phyloP scores from a whole-genome alignment of 202 grass and related monocot genomes.

The Setaria italica region DNA sequence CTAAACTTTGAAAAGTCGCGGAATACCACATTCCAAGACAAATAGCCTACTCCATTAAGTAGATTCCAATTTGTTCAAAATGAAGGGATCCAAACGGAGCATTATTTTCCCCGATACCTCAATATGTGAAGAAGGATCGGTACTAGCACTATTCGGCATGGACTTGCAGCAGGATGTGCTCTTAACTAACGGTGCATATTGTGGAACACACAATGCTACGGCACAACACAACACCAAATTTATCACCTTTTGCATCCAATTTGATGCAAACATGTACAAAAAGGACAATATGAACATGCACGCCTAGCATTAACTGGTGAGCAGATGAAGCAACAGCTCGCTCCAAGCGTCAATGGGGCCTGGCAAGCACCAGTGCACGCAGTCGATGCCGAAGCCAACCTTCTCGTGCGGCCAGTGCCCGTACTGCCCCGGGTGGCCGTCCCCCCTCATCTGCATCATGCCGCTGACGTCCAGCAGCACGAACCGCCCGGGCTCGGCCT shows the following conservation, averaged over 20 bases:
- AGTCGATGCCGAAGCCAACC: slow-evolving; percentile 65
- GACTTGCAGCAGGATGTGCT: not conserved
- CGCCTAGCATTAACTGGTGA: slow-evolving; percentile 3
- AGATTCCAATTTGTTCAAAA: too few relatives aligned
- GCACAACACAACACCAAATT: too few relatives aligned
- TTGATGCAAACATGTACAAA: slow-evolving; percentile 6
- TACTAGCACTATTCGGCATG: not conserved
- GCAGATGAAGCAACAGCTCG: slow-evolving; percentile 57
- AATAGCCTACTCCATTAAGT: too few relatives aligned
- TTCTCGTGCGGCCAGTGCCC: slow-evolving; percentile 56
- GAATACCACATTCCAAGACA: too few relatives aligned
- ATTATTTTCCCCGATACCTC: too few relatives aligned
- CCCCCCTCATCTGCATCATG: slow-evolving; percentile 73
- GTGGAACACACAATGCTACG: too few relatives aligned
- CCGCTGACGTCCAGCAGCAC: slow-evolving; percentile 62
- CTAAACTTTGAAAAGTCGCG: too few relatives aligned
- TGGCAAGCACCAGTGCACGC: slow-evolving; percentile 79
- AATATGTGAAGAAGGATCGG: not conserved
- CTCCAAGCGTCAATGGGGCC: slow-evolving; percentile 75
- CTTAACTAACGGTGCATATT: too few relatives aligned
- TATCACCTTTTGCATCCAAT: slow-evolving; percentile 7
- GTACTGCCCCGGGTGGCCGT: slow-evolving; percentile 62
- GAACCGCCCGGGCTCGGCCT: slow-evolving; percentile 22
- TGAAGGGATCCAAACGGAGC: too few relatives aligned
- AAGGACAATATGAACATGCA: not conserved